Conservation (phyloP, 441 rosid genomes). For the Gossypium davidsonii region DNA sequence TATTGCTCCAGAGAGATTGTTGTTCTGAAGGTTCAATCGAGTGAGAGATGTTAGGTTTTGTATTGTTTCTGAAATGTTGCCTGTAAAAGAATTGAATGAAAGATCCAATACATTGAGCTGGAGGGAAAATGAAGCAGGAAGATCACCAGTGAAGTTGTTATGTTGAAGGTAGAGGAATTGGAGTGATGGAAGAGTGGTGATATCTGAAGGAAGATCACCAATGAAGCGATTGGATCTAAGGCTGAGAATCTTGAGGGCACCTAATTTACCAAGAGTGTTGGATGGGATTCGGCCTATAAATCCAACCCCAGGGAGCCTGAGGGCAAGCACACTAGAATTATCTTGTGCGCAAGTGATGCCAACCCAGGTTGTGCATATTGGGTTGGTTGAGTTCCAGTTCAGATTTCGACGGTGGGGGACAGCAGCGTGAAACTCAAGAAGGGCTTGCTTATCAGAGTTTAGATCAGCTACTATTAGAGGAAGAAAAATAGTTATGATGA, state of each 20-base stretch:
- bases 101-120: conserved; percentile 49
- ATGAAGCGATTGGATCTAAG: conserved; percentile 54
- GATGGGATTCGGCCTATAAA: conserved; percentile 53
- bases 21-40: conserved; percentile 45
- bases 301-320: conserved; percentile 61
- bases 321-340: conserved; percentile 31
- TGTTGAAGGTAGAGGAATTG: conserved; percentile 53
- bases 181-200: conserved; percentile 48
- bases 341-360: conserved; percentile 44
- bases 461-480: conserved; percentile 39
- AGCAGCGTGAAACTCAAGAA: conserved; percentile 39
- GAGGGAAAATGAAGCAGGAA: conserved; percentile 40
- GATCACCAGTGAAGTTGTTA: conserved; percentile 57
- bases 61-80: conserved; percentile 39
- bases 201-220: conserved; percentile 59
- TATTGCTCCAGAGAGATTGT: conserved; percentile 49
- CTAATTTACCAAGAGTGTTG: conserved; percentile 54
- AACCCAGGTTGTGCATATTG: conserved; percentile 54
- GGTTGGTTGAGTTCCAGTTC: conserved; percentile 42
- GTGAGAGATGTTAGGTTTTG: conserved; percentile 40
- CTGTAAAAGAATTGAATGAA: conserved; percentile 52
- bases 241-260: conserved; percentile 46
- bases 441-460: conserved; percentile 56
- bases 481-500: conserved; percentile 16
- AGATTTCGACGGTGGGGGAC: conserved; percentile 47